A percentile compares a stretch with the other conserved stretches of the same genome.
Conservation (phyloP, 345 rosid species). For the Eucalyptus pauciflora region DNA sequence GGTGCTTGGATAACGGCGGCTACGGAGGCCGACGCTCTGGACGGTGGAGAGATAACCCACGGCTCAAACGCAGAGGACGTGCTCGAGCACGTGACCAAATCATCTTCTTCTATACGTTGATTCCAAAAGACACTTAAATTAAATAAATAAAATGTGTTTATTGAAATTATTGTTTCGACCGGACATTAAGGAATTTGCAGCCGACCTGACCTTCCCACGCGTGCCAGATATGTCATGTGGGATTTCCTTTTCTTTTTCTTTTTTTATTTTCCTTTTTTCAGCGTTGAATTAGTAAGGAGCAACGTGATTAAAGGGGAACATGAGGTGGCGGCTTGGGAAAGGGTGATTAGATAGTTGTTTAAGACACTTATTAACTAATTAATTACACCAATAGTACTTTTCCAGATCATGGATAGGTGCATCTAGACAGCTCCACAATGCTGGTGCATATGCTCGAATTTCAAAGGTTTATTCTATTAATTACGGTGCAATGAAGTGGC, state of each 20-base stretch:
- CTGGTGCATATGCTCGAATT: not conserved
- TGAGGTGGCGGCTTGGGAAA: not conserved
- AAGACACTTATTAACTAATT: not conserved
- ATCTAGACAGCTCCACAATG: not conserved
- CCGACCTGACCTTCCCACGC: not conserved
- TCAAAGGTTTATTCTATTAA: not conserved
- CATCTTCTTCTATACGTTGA: not conserved
- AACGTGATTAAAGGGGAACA: not conserved
- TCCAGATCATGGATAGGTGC: not conserved
- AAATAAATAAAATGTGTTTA: not conserved
- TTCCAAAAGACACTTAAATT: not conserved
- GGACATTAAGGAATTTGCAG: not conserved
- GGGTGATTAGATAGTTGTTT: not conserved
- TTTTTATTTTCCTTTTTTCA: not conserved
- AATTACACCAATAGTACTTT: not conserved
- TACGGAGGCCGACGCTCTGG: not conserved
- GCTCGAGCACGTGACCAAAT: not conserved
- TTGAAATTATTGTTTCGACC: not conserved
- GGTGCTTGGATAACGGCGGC: not conserved
- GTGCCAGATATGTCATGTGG: not conserved
- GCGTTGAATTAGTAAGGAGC: not conserved
- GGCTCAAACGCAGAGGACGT: not conserved
- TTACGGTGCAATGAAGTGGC: not conserved
- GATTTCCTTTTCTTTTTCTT: not conserved
- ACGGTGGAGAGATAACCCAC: not conserved